These are phyloP conservation scores for Hyphodiscus hymeniophilus DNA, from an alignment of 495 filamentous ascomycete species.

Conservation along the genomic window DNA sequence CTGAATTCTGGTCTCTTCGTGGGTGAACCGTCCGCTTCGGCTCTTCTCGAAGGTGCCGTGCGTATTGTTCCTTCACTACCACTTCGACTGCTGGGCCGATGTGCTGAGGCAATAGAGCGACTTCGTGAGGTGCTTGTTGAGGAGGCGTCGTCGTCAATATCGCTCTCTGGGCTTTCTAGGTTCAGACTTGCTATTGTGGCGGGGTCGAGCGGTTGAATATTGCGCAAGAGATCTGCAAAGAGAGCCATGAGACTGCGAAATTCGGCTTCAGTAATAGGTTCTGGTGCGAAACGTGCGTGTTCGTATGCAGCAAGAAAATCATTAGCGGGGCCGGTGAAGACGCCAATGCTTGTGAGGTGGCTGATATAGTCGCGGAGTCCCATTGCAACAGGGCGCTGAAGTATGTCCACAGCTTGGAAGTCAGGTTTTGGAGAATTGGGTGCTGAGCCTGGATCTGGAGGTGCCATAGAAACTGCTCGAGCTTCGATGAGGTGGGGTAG, in stretches of 20 bases:
- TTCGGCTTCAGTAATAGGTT: constrained; percentile 46
- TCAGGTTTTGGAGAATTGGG: constrained; percentile 35
- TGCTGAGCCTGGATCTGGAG: constrained; percentile 43
- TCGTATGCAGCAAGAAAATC: constrained; percentile 76
- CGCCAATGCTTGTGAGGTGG: constrained; percentile 56
- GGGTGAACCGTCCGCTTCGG: constrained; percentile 17
- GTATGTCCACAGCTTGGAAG: constrained; percentile 55
- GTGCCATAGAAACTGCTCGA: constrained; percentile 77
- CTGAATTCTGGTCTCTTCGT: constrained; percentile 32
- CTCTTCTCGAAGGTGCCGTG: constrained; percentile 18
- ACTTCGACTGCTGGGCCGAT: constrained; percentile 10
- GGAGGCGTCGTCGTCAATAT: constrained; percentile 38
- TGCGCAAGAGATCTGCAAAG: constrained; percentile 74
- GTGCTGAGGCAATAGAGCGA: constrained; percentile 19
- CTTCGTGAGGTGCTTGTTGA: constrained; percentile 27
- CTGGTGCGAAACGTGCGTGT: constrained; percentile 66
- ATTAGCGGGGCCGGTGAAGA: constrained; percentile 49
- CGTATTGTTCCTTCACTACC: constrained; percentile 24
- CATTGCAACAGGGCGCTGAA: constrained; percentile 65
- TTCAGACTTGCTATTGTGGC: constrained; percentile 23
- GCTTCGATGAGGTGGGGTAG: constrained; percentile 90
- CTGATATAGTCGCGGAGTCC: constrained; percentile 73
- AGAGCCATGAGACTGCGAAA: constrained; percentile 79
- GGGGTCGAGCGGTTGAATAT: constrained; percentile 58
- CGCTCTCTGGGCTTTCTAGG: constrained; percentile 33